A percentile compares a stretch with the other conserved stretches of the same genome.
These are phyloP conservation scores for Trichosanthes cucumerina DNA, from an alignment of 306 rosid species.

Conservation along the genomic window DNA sequence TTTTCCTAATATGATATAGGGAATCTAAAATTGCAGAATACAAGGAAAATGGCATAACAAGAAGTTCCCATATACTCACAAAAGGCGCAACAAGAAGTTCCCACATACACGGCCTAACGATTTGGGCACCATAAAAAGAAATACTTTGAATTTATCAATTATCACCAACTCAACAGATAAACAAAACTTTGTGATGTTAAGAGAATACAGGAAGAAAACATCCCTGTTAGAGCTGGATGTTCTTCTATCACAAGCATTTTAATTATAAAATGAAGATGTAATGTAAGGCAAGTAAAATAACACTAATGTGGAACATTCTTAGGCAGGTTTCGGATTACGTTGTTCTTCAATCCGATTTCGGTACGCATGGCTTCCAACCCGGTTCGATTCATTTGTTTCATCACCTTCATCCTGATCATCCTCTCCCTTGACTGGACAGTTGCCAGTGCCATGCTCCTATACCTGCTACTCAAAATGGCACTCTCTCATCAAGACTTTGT, in stretches of 20 bases:
- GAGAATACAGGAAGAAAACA: not conserved
- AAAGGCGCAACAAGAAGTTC: not conserved
- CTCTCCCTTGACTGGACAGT: slow-evolving; percentile 72
- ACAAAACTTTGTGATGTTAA: slow-evolving; percentile 2
- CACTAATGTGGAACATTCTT: slow-evolving; percentile 60
- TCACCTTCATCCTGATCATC: slow-evolving; percentile 75
- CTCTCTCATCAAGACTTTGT: not conserved
- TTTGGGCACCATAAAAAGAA: not conserved
- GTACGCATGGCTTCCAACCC: slow-evolving; percentile 83
- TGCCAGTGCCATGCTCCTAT: slow-evolving; percentile 86
- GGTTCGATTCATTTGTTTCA: slow-evolving; percentile 68
- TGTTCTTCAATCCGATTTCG: slow-evolving; percentile 80
- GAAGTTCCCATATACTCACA: no score
- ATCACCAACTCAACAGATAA: not conserved
- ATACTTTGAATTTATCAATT: not conserved
- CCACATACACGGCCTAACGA: no score
- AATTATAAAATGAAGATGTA: not conserved
- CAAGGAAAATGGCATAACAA: not conserved
- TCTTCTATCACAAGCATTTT: not conserved
- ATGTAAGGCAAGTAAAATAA: not conserved
- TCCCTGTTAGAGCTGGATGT: not conserved
- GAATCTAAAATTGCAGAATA: not conserved
- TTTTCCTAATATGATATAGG: no score
- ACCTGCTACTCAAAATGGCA: slow-evolving; percentile 35
- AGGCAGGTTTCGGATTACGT: slow-evolving; percentile 86